Conservation (phyloP, 805 yeast genomes). For the Candida hispaniensis region DNA sequence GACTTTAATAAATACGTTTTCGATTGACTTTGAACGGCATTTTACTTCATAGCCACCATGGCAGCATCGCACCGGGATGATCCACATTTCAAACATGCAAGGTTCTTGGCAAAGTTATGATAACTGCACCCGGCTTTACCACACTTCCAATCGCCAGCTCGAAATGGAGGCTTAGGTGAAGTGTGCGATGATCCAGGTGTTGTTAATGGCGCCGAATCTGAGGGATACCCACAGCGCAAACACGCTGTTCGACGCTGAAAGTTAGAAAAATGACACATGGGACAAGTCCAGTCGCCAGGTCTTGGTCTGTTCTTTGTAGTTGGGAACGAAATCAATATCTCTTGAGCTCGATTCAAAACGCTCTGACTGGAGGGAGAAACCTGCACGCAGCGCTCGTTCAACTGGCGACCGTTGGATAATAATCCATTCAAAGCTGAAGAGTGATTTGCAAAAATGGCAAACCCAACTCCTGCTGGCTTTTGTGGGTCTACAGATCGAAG, state of each 20-base stretch:
- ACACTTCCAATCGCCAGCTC: slow-evolving; percentile 98
- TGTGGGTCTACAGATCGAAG: slow-evolving; percentile 50
- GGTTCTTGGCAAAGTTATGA: slow-evolving; percentile 86
- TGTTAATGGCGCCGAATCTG: slow-evolving; percentile 5
- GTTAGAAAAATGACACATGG: slow-evolving; percentile 88
- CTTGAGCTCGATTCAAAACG: slow-evolving; percentile 73
- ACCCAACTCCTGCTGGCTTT: slow-evolving; percentile 55
- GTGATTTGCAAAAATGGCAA: slow-evolving; percentile 73
- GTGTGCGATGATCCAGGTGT: slow-evolving; percentile 2
- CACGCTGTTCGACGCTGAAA: slow-evolving; percentile 92
- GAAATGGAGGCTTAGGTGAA: slow-evolving; percentile 44
- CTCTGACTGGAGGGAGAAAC: slow-evolving; percentile 75
- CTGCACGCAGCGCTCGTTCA: slow-evolving; percentile 67
- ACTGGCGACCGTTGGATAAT: slow-evolving; percentile 64
- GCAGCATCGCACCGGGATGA: slow-evolving; percentile 41
- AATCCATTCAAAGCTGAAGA: slow-evolving; percentile 77
- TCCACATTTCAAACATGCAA: slow-evolving; percentile 81
- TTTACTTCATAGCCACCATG: too few species aligned
- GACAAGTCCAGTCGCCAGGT: slow-evolving; percentile 98
- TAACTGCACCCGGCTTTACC: slow-evolving; percentile 65
- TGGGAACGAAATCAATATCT: slow-evolving; percentile 74
- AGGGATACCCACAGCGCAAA: slow-evolving; percentile 49
- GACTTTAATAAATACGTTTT: too few species aligned
- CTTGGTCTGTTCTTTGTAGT: slow-evolving; percentile 77
- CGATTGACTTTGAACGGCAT: too few species aligned